phyloP scores from a whole-genome alignment of 805 yeast species.

The Allodekkera sacchari region DNA sequence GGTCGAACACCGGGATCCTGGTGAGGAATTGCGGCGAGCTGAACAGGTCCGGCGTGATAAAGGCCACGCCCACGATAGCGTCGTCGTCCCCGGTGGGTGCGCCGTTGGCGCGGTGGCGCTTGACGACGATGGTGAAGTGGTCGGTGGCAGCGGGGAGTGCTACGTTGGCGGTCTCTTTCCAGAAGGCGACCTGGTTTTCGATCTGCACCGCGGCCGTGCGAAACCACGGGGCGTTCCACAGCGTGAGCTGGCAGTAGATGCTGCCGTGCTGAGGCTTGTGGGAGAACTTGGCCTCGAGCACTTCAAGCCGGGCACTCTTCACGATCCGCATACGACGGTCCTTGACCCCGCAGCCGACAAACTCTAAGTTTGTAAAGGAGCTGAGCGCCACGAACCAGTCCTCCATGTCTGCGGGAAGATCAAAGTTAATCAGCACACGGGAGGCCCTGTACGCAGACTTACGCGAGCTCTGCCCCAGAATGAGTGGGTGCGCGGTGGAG shows the following conservation, averaged over 20 bases:
- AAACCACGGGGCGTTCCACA: constrained; percentile 74
- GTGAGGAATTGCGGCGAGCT: constrained; percentile 19
- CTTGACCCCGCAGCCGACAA: constrained; percentile 17
- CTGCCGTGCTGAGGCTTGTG: constrained; percentile 4
- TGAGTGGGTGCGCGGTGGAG: background rate
- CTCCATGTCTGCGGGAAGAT: constrained; percentile 60
- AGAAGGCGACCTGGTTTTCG: constrained; percentile 37
- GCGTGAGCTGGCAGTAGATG: constrained; percentile 60
- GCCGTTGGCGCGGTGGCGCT: constrained; percentile 11
- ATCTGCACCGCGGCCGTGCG: constrained; percentile 58
- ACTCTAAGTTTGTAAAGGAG: constrained; percentile 56
- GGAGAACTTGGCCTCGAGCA: constrained; percentile 57
- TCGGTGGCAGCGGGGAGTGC: constrained; percentile 50
- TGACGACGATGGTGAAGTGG: constrained; percentile 42
- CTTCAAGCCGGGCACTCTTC: constrained; percentile 44
- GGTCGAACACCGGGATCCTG: constrained; percentile 14
- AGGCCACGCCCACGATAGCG: constrained; percentile 43
- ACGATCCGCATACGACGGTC: constrained; percentile 41
- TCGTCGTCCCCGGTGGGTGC: constrained; percentile 28
- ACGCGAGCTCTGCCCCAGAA: background rate
- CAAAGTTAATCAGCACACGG: constrained; percentile 51
- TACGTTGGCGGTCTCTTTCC: constrained; percentile 73
- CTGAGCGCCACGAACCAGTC: constrained; percentile 69
- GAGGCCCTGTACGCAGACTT: background rate
- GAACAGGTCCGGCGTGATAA: constrained; percentile 44